Base-by-base conservation (phyloP, 1,284 basidiomycete genomes). In the Sporisorium exsertum region DNA sequence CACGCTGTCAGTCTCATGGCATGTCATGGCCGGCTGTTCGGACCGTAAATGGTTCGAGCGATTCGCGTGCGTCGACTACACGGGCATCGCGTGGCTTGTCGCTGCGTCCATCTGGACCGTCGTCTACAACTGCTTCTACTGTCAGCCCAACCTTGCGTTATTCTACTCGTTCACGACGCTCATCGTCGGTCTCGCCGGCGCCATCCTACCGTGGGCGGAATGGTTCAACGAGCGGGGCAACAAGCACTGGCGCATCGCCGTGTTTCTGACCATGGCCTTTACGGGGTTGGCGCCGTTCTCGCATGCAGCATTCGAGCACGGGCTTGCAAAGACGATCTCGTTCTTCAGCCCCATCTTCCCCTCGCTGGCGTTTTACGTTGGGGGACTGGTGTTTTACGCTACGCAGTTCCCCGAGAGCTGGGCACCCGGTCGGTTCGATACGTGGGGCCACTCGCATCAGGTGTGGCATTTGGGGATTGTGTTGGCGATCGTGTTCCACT, bases 111-210 rank as follows among this genome's bases (percentile, higher is more conserved):
- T 84, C 47, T 79, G 77, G 64, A 84, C 84, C 6, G 68, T 80
- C 0, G 79, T 85, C 10, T 85, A 84, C 78, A 84, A 84, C 59
- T 80, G 74, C 62, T 85, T 85, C 67, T 85, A 84, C 72, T 85
- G 84, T 62, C 84, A 85, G 58, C 83, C 84, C 33, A 78, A 81
- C 33, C 60, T 85, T 24, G 79, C 81, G 32, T 67, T 82, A 6
- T 60, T 80, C 51, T 85, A 85, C 67, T 75, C 77, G 18, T 50
- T 75, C 29, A 82, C 82, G 3, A 81, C 81, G 32, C 59, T 83
- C 37, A 10, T 78, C 15, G 77, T 84, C 20, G 84, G 82, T 33
- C 26, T 79, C 24, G 70, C 72, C 8, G 82, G 83, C 43, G 79
- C 81, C 10, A 71, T 82, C n/a, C 42, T 85, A n/a, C 84, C 84